Evolutionary conservation across 2,329 filamentous ascomycete species (phyloP), one percentile per base, ranked within the genome.

Genomic region (Pestalotiopsis sp.): DNA sequence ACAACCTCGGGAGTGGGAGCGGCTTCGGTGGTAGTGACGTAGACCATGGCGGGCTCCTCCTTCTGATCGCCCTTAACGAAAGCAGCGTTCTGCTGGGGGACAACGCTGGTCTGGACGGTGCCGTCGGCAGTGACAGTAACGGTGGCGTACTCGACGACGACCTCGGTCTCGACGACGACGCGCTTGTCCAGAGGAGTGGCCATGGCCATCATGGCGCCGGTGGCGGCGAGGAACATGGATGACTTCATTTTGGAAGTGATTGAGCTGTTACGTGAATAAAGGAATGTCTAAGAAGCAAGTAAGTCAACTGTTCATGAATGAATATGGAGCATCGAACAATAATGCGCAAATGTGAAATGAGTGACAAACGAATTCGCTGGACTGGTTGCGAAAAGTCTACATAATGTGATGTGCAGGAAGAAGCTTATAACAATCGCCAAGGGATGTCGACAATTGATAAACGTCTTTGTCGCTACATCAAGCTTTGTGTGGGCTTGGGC

Each of bases 201-300:
- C 63, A 78, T 64, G 68, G 76, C 80, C 68, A 81, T 69, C 60
- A 74, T 73, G 65, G 79, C 80, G 67, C 75, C 73, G 71, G 79
- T 71, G 65, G 78, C 74, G 57, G 75, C 74, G 72, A 82, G 65
- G 58, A 81, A 66, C 66, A 77, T 75, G 41, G 81, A 81, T 66
- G 77, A 79, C 77, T 77, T 81, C 82, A 83, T 83, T 68, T 78
- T 82, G 77, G 31, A 66, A 31, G 45, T 52, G 61, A 40, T 20
- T 40, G 36, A 52, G 57, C 23, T 31, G 25, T 20, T 23, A 14
- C 38, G 45, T 27, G 13, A 49, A 67, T 14, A 36, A 67, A 67
- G 66, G 41, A 65, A 66, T 70, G 52, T 71, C 71, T 67, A 63
- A 20, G 63, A 23, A n/a, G 14, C 9, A 17, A 36, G n/a, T 57